Evolutionary conservation across 2,329 filamentous ascomycete genomes (phyloP).

Genomic region (Lecanicillium sp.): DNA sequence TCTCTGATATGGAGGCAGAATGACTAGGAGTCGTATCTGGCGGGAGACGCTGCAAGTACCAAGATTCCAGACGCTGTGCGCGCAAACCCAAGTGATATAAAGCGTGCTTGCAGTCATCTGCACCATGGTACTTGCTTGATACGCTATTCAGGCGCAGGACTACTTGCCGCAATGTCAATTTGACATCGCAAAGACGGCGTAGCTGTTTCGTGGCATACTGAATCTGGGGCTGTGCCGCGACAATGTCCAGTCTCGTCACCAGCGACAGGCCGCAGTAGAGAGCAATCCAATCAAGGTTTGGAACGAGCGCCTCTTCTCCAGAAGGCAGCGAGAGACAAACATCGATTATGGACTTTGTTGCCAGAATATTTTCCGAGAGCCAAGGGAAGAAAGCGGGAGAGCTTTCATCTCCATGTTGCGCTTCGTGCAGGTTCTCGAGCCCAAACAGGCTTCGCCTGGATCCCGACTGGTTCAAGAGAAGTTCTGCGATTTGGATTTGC

Average conservation of each 20-base stretch:
- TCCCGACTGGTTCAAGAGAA: conserved; percentile 21
- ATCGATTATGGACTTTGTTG: conserved; percentile 21
- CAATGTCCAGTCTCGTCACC: conserved; percentile 20
- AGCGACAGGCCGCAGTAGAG: conserved; percentile 22
- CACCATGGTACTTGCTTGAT: background rate
- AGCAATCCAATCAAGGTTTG: conserved; percentile 24
- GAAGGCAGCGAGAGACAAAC: conserved; percentile 18
- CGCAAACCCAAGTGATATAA: background rate
- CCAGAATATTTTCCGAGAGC: conserved; percentile 22
- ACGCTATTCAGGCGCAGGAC: conserved; percentile 19
- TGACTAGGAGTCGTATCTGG: background rate
- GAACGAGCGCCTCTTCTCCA: conserved; percentile 19
- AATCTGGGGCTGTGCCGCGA: conserved; percentile 18
- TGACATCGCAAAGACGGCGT: conserved; percentile 20
- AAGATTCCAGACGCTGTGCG: background rate
- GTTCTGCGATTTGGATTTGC: conserved; percentile 20
- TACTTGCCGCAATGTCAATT: conserved; percentile 20
- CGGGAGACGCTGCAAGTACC: background rate
- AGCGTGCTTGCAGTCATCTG: background rate
- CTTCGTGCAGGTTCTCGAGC: conserved; percentile 10
- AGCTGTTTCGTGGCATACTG: conserved; percentile 18
- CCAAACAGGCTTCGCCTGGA: conserved; percentile 19
- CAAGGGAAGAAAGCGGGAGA: conserved; percentile 15
- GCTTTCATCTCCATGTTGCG: conserved; percentile 2
- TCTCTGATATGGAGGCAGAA: background rate